Conservation (phyloP, 306 rosid genomes). For the Canavalia gladiata region DNA sequence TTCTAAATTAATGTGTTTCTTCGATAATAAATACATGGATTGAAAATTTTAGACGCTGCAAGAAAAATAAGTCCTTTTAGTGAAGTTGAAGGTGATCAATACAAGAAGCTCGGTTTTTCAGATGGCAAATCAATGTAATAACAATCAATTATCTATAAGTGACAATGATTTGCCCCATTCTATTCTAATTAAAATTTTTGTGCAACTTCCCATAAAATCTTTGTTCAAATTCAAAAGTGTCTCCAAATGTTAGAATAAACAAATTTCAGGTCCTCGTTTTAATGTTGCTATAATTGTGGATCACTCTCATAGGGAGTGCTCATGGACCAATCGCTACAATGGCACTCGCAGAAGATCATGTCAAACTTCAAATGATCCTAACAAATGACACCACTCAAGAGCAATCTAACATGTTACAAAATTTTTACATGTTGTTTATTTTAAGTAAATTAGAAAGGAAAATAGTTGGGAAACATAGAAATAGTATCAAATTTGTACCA, state of each 20-base stretch:
- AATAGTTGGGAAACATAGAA: no score
- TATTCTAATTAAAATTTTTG: not conserved
- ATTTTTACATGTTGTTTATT: no score
- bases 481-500: no score
- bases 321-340: not conserved
- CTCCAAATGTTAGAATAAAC: not conserved
- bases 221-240: constrained; percentile 13
- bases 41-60: not conserved
- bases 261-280: constrained; percentile 13
- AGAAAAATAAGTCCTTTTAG: no score
- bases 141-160: not conserved
- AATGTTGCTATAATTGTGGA: not conserved
- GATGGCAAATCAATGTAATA: not conserved
- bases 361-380: not conserved
- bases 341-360: not conserved
- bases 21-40: no score
- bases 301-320: not conserved
- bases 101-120: not conserved
- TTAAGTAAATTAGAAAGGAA: no score
- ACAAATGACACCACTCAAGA: no score
- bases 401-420: no score
- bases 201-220: constrained; percentile 22
- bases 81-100: not conserved
- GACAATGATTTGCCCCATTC: not conserved
- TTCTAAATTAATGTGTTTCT: no score